phyloP scores from a whole-genome alignment of 2,329 filamentous ascomycete species.

The Gaeumannomyces tritici region DNA sequence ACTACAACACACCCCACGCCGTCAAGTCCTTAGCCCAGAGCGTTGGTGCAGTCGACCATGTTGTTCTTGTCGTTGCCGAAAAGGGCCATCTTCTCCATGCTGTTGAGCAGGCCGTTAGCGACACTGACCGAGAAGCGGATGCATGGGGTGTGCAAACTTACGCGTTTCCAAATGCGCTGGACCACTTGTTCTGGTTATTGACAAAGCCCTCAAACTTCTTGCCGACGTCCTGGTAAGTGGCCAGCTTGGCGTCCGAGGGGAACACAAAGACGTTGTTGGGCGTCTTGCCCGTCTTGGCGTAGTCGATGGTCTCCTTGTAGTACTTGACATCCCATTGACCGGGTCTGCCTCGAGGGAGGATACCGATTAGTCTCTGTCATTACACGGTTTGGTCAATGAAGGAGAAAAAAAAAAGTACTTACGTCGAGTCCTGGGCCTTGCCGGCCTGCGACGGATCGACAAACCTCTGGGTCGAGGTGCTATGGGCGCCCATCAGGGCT shows the following conservation, averaged over 20 bases:
- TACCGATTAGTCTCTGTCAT: not conserved
- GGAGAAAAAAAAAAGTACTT: slow-evolving; percentile 14
- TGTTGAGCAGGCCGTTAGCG: not conserved
- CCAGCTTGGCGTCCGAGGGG: slow-evolving; percentile 28
- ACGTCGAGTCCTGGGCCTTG: slow-evolving; percentile 35
- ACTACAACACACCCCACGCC: no score
- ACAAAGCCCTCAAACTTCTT: not conserved
- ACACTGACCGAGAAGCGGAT: not conserved
- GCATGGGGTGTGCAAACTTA: not conserved
- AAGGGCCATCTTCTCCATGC: not conserved
- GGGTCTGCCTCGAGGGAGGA: not conserved
- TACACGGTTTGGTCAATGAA: not conserved
- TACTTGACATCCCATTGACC: slow-evolving; percentile 39
- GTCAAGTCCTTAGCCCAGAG: not conserved
- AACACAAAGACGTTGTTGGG: slow-evolving; percentile 25
- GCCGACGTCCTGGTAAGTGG: slow-evolving; percentile 18
- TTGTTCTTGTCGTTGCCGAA: not conserved
- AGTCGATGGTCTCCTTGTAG: slow-evolving; percentile 29
- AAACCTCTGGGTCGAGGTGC: slow-evolving; percentile 34
- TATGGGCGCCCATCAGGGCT: slow-evolving; percentile 45
- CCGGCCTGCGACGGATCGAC: slow-evolving; percentile 27
- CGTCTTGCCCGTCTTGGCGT: slow-evolving; percentile 15
- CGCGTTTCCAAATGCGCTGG: not conserved
- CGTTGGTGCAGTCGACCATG: not conserved
- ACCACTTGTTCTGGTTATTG: not conserved